Evolutionary conservation across 331 rosid genomes (phyloP), one percentile per base, ranked within the genome.

Genomic region (Malus hybrid): DNA sequence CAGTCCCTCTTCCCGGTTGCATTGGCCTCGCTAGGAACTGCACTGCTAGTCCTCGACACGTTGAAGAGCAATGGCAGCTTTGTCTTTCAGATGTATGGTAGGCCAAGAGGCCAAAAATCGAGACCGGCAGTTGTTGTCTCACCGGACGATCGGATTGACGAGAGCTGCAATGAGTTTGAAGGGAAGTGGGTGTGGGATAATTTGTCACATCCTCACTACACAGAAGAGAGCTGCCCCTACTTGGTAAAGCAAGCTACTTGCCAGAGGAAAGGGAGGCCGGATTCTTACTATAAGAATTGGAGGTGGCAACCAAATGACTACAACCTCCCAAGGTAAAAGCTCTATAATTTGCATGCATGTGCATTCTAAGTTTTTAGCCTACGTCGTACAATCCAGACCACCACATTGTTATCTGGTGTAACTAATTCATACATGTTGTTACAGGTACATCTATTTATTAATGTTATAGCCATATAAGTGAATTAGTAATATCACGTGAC

Each of bases 211-310:
- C 96, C 96, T 76, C 88, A 81, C 18, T 91, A 90, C 76, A 80
- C 79, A 61, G 97, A 94, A 82, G 87, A 87, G 74, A 88, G 83
- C 50, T 94, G 96, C 65, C 91, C 97, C 34, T 90, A 81, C 75
- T 83, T 94, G 91, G 99, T 92, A 1, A 92, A 94, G 75, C 97
- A 94, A 62, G 90, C 87, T 33, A 94, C 97, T 71, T 91, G 99
- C 81, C 80, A 79, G 60, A 87, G 79, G 80, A 94, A 94, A 87
- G 99, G 96, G 3, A 91, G 97, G 71, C 89, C 86, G 52, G 98
- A 94, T 87, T 91, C 91, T 72, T 82, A 82, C 75, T 91, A 94
- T 42, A 89, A 81, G 87, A 90, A 91, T 44, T 94, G 97, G 98
- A 90, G 83, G 82, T 91, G 98, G 98, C 95, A 90, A 65, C 98